These are phyloP conservation scores for Colletotrichum sidae DNA, from an alignment of 2,329 filamentous ascomycete genomes.

Conservation along the genomic window DNA sequence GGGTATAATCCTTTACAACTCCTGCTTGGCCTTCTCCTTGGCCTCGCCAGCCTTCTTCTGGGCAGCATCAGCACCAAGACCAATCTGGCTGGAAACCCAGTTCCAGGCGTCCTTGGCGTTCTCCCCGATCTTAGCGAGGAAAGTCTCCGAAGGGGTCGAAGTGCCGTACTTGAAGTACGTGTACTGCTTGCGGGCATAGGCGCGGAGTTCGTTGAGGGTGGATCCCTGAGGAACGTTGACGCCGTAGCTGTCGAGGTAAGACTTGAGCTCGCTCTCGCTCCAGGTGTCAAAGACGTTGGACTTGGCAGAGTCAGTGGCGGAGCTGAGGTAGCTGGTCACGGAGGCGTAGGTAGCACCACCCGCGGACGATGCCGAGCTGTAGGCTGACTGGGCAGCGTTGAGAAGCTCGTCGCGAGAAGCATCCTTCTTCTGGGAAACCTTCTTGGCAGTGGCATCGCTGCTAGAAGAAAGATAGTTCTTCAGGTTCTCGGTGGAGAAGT, in stretches of 20 bases:
- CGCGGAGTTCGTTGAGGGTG: constrained; percentile 75
- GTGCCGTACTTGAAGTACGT: constrained; percentile 85
- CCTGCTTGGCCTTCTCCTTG: constrained; percentile 56
- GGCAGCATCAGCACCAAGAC: constrained; percentile 59
- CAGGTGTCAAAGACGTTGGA: constrained; percentile 77
- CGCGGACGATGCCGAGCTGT: constrained; percentile 68
- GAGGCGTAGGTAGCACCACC: constrained; percentile 72
- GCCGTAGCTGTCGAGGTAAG: constrained; percentile 84
- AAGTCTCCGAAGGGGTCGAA: constrained; percentile 71
- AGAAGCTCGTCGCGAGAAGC: constrained; percentile 80
- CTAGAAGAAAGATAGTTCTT: constrained; percentile 66
- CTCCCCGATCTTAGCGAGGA: constrained; percentile 73
- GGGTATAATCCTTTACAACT: constrained; percentile 55
- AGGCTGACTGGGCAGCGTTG: constrained; percentile 71
- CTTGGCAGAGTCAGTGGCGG: constrained; percentile 75
- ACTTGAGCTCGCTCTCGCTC: constrained; percentile 79
- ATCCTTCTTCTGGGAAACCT: constrained; percentile 71
- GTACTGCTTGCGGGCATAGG: constrained; percentile 77
- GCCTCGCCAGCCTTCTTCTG: constrained; percentile 55
- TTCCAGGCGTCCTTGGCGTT: constrained; percentile 59
- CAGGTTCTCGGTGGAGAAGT: constrained; percentile 78
- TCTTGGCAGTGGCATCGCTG: constrained; percentile 66
- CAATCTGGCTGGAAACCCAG: constrained; percentile 64
- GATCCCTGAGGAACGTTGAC: constrained; percentile 75
- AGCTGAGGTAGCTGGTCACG: constrained; percentile 76